Base-by-base conservation (phyloP, 192 early-diverging fungal species). In the Obelidium mucronatum region DNA sequence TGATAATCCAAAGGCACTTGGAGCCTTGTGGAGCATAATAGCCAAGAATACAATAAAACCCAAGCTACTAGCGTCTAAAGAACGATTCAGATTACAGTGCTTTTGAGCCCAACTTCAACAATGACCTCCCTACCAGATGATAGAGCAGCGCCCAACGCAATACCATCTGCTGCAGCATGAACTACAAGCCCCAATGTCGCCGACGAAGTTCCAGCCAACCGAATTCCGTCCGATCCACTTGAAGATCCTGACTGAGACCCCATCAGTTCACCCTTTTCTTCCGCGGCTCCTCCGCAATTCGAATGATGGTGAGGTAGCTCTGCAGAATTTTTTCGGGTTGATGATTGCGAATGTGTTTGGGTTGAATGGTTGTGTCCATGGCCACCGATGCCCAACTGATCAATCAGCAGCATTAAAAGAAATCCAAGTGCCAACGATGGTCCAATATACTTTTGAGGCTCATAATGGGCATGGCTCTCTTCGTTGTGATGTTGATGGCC, bases 1-100 rank as follows among this genome's bases (percentile, higher is more conserved):
- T 24, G 93, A 87, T 8, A 98, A 85, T 0, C 94, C 96, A 81
- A 98, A 96, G 0, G 97, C 94, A 4, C 93, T 90, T 1, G 97
- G 97, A 4, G 94, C 95, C 82, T 98, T 98, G 87, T 98, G 97
- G 34, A 98, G 82, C 87, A 97, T 93, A 69, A 98, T 94, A 2
- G 97, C 97, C 24, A 98, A 59, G 76, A 97, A 98, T 26, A 98
- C 93, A 11, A 98, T 91, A 26, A 87, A 61, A 40, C 84, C 86
- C 2, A 89, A 69, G 44, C 70, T 80, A 8, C 78, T 73, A 24
- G 80, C 65, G 40, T 81, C 86, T 87, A 61, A 40, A 56, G 35
- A 34, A 34, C 44, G 34, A 70, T 22, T 22, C 48, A 51, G 22
- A 30, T 22, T 24, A 60, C 31, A 13, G 1, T 1, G 15, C 30